Percentiles rank a stretch among this genome's conserved stretches.
Conservation (phyloP, 331 rosid genomes). For the Quercus lobata region DNA sequence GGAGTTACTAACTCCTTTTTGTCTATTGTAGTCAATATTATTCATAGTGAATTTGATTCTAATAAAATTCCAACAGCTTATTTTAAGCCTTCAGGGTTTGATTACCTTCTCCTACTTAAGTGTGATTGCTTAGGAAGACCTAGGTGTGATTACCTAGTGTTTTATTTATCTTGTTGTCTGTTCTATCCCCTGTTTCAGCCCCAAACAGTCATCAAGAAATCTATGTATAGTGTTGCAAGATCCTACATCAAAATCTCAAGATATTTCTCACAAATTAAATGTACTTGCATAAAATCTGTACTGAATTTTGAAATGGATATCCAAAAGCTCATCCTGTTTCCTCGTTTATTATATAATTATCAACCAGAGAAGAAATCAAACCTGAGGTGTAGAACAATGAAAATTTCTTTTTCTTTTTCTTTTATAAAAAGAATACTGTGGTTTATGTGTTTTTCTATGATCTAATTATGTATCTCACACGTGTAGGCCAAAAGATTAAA, state of each 20-base stretch:
- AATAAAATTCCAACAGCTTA: too few relatives aligned
- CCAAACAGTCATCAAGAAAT: too few relatives aligned
- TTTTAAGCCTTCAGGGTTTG: too few relatives aligned
- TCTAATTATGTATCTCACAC: not conserved
- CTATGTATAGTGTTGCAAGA: too few relatives aligned
- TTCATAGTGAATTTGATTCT: too few relatives aligned
- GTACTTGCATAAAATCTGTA: not conserved
- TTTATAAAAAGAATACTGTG: not conserved
- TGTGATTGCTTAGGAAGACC: too few relatives aligned
- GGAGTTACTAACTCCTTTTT: too few relatives aligned
- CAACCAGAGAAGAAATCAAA: not conserved
- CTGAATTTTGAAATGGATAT: not conserved
- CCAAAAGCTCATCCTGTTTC: not conserved
- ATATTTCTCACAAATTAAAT: not conserved
- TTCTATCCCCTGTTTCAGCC: too few relatives aligned
- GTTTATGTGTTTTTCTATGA: not conserved
- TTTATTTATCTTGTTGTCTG: too few relatives aligned
- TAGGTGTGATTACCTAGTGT: too few relatives aligned
- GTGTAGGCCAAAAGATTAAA: not conserved
- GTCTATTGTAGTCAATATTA: too few relatives aligned
- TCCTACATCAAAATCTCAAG: not conserved
- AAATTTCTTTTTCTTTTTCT: not conserved
- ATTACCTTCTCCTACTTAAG: too few relatives aligned
- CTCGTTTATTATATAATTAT: not conserved
- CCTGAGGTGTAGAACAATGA: not conserved